Base-by-base conservation (phyloP, 176 grass and related monocot species). In the Carex kokanica region DNA sequence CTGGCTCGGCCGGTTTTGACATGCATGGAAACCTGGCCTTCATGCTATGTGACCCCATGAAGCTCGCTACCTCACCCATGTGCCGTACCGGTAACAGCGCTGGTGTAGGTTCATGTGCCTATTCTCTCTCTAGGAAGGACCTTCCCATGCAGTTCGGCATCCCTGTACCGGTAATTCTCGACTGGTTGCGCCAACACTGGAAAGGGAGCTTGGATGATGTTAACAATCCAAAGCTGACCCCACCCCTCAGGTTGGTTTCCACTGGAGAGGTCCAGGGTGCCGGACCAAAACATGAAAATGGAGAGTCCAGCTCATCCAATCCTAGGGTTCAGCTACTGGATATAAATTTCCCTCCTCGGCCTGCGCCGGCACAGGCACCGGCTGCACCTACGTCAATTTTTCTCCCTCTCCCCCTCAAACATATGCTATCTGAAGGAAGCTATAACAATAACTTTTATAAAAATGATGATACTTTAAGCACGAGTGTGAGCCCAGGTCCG, bases 1-100 rank as follows among this genome's bases (percentile, higher is more conserved):
- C 95, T 80, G 95, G 95, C 69, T 98, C 90, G 29, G 92, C 92
- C 86, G 95, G 95, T 83, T 98, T 98, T 75, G 95, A 98, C 89
- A 87, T 87, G 80, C 86, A 93, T 4, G 92, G 95, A n/a, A 98
- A 91, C 80, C 83, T 98, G 75, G 92, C 92, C 81, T 98, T 98
- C 80, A 91, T 98, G 90, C 84, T 95, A 13, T 98, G 92, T 77
- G 89, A 98, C 79, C 95, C 95, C 18, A 98, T 95, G 95, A 98
- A 95, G 82, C 93, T 98, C 82, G 89, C 92, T 70, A 90, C 92
- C 17, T 98, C 92, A 52, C 84, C 92, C 20, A 87, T 87, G 57
- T 88, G 88, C 70, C 92, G 91, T 74, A 85, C 90, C 20, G 6
- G 59, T 64, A 64, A 64, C 21, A 64, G 59, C 21, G 57, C 34